Percentiles rank a stretch among this genome's conserved stretches.
Conservation (phyloP, 352 stramenopile species). For the Phytophthora cajani region DNA sequence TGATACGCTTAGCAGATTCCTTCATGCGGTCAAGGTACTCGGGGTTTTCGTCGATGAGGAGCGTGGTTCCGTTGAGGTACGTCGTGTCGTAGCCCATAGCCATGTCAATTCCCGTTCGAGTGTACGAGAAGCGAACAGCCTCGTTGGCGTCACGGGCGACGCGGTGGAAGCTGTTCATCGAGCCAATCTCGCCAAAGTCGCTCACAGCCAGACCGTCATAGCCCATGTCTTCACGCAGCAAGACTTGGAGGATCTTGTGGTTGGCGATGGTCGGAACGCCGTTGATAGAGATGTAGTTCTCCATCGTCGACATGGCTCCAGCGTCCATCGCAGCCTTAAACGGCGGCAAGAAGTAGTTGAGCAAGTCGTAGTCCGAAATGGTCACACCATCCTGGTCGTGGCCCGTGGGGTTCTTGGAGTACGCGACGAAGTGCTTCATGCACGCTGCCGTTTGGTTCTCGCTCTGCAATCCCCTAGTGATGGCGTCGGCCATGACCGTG, state of each 20-base stretch:
- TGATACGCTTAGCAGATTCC: not conserved
- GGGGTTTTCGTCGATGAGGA: not conserved
- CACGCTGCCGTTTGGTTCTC: slow-evolving; percentile 61
- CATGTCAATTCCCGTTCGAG: not conserved
- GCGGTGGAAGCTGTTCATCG: not conserved
- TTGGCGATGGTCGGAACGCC: not conserved
- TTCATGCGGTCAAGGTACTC: not conserved
- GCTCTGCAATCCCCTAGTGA: slow-evolving; percentile 66
- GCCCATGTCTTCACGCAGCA: not conserved
- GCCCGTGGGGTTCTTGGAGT: not conserved
- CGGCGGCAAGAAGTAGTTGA: not conserved
- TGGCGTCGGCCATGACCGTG: slow-evolving; percentile 57
- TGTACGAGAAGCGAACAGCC: not conserved
- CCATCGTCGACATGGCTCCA: not conserved
- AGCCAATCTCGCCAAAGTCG: not conserved
- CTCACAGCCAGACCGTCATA: not conserved
- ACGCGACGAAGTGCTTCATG: slow-evolving; percentile 13
- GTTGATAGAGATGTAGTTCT: slow-evolving; percentile 1
- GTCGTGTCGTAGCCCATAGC: not conserved
- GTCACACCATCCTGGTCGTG: not conserved
- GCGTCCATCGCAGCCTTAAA: not conserved
- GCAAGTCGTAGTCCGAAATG: not conserved
- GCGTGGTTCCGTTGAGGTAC: not conserved
- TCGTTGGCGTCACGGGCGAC: not conserved
- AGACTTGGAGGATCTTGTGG: not conserved